These are phyloP conservation scores for Sphagnum fallax DNA, from an alignment of 228 moss, liverwort and hornwort species.

Conservation along the genomic window DNA sequence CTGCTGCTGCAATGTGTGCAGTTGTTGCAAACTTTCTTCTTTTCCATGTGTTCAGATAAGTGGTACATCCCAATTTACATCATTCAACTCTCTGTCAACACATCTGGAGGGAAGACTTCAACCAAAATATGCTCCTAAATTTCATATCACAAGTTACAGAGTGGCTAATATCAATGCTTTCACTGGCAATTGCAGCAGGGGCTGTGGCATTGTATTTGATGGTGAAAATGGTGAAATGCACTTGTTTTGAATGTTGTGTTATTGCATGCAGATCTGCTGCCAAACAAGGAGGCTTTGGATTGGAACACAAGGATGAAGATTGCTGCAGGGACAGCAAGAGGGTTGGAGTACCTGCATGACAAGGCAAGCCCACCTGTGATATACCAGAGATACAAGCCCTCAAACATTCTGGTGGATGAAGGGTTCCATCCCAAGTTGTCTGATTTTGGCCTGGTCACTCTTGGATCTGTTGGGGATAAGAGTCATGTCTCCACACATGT, in stretches of 20 bases:
- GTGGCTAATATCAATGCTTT: no score
- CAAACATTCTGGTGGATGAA: constrained; percentile 87
- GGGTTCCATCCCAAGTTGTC: constrained; percentile 91
- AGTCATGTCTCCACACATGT: constrained; percentile 93
- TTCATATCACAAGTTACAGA: no score
- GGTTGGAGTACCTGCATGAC: constrained; percentile 85
- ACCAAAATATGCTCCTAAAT: no score
- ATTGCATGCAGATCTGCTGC: constrained; percentile 59
- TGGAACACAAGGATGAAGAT: constrained; percentile 99
- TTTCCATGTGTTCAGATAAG: no score
- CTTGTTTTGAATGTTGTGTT: background rate
- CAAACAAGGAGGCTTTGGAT: constrained; percentile 91
- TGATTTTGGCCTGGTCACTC: constrained; percentile 90
- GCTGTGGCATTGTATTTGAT: no score
- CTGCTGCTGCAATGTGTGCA: no score
- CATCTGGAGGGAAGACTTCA: no score
- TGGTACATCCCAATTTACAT: no score
- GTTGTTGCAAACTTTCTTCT: no score
- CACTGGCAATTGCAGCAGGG: no score
- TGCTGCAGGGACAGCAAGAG: constrained; percentile 91
- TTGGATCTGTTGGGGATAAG: constrained; percentile 86
- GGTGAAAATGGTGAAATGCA: no score
- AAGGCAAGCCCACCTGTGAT: constrained; percentile 94
- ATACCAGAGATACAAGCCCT: constrained; percentile 88
- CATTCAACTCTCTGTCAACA: no score